These are phyloP conservation scores for Aspergillus phoenicis DNA, from an alignment of 2,329 filamentous ascomycete genomes.

Conservation along the genomic window DNA sequence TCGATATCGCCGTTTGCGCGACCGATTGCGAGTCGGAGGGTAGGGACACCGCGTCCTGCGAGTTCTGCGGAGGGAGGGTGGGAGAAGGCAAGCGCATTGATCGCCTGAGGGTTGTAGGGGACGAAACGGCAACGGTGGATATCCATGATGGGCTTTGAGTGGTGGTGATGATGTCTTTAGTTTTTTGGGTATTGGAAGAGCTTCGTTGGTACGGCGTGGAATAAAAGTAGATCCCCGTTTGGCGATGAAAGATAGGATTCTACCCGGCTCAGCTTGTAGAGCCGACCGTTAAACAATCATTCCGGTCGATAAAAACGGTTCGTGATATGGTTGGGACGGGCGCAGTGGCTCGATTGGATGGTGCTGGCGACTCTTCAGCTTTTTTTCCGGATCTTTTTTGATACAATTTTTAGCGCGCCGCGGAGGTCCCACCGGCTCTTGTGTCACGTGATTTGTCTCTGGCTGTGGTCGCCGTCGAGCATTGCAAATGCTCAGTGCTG, in stretches of 20 bases:
- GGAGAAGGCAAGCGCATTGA: slow-evolving; percentile 94
- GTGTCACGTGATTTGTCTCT: slow-evolving; percentile 24
- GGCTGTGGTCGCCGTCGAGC: neutral
- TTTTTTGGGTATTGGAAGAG: neutral
- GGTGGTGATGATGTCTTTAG: slow-evolving; percentile 52
- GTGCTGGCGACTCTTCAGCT: slow-evolving; percentile 17
- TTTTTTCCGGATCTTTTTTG: slow-evolving; percentile 25
- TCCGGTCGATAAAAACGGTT: slow-evolving; percentile 11
- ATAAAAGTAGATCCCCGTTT: slow-evolving; percentile 9
- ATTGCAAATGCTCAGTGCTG: neutral
- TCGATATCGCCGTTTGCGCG: slow-evolving; percentile 95
- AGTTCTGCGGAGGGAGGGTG: slow-evolving; percentile 61
- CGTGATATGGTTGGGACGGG: slow-evolving; percentile 6
- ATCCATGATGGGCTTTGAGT: slow-evolving; percentile 65
- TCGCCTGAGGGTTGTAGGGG: slow-evolving; percentile 84
- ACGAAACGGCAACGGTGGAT: slow-evolving; percentile 97
- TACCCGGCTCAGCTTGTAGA: slow-evolving; percentile 24
- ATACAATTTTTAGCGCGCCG: slow-evolving; percentile 32
- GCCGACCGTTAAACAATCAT: slow-evolving; percentile 27
- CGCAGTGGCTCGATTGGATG: slow-evolving; percentile 12
- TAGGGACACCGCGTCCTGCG: slow-evolving; percentile 55
- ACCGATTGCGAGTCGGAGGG: slow-evolving; percentile 80
- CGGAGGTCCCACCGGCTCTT: slow-evolving; percentile 22
- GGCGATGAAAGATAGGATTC: slow-evolving; percentile 6
- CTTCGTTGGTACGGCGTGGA: neutral